Evolutionary conservation across 768 basidiomycete genomes (phyloP), one percentile per base, ranked within the genome.

Genomic region (Suillus lakei): DNA sequence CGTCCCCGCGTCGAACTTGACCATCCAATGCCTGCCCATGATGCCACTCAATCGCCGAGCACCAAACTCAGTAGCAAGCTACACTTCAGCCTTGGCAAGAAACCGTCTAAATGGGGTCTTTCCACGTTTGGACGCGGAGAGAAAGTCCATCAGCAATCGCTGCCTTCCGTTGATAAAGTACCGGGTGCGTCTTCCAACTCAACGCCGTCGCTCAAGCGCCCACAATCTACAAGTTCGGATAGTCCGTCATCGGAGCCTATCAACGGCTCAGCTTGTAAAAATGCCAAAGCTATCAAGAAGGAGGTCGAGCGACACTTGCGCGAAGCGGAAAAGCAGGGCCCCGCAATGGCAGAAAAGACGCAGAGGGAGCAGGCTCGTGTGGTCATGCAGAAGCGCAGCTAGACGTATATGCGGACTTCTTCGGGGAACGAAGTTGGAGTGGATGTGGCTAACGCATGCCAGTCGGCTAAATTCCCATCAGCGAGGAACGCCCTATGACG

Each of bases 361-460:
- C 88, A 93, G 67, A 87, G 89, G 70, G 96, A 98, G 71, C 91
- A 95, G 77, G 93, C 95, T 21, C 87, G 95, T 63, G 94, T 93
- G 51, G 95, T 97, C 77, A 91, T 96, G 89, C 86, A 90, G 72
- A 97, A 96, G 81, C 91, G 93, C 68, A 89, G 86, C 66, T 87
- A 90, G 69, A 84, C 93, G 77, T 81, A 92, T 71, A 86, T 86
- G 73, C 84, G 88, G 69, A 83, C 74, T 21, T 77, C 81, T 36
- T 77, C 75, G 53, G 81, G 78, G 69, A 79, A 82, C 63, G 86
- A n/a, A 91, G 66, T 73, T 91, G 39, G 90, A 91, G 71, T 92
- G 90, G 91, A 82, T 81, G 64, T 80, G 76, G 78, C 58, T 71
- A 64, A 62, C 79, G 56, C 76, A 66, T 77, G 82, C 69, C 80